Evolutionary conservation across 768 basidiomycete species (phyloP).

Genomic region (Cubamyces lactineus): DNA sequence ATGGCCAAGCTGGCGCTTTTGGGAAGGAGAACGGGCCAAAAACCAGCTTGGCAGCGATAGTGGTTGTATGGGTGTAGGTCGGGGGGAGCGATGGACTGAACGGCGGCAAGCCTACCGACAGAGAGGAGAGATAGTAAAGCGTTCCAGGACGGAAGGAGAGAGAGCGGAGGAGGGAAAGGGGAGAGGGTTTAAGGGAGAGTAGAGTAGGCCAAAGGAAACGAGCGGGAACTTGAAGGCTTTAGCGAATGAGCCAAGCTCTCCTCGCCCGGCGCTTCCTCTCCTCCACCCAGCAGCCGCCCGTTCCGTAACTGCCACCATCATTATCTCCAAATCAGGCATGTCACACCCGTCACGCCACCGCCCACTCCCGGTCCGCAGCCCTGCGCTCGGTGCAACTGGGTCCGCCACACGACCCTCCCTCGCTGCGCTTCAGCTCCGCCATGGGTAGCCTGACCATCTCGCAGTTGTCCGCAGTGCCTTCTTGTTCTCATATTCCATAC

Average conservation of each 20-base stretch:
- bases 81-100: not conserved
- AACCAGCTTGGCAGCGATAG: constrained; percentile 17
- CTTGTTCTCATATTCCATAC: too few relatives aligned
- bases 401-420: too few relatives aligned
- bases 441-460: too few relatives aligned
- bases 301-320: not conserved
- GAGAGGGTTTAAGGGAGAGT: constrained; percentile 6
- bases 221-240: not conserved
- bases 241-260: not conserved
- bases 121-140: not conserved
- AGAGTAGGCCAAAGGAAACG: not conserved
- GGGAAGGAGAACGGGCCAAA: constrained; percentile 11
- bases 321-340: not conserved
- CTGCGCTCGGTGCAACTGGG: not conserved
- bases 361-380: not conserved
- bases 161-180: not conserved
- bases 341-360: not conserved
- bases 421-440: too few relatives aligned
- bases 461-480: too few relatives aligned
- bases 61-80: not conserved
- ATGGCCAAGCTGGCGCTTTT: constrained; percentile 26
- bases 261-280: constrained; percentile 2
- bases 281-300: not conserved
- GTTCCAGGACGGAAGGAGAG: not conserved
- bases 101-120: not conserved